These are phyloP conservation scores for Chlamydomonas sp. DNA, from an alignment of 139 green algal species.

Conservation along the genomic window DNA sequence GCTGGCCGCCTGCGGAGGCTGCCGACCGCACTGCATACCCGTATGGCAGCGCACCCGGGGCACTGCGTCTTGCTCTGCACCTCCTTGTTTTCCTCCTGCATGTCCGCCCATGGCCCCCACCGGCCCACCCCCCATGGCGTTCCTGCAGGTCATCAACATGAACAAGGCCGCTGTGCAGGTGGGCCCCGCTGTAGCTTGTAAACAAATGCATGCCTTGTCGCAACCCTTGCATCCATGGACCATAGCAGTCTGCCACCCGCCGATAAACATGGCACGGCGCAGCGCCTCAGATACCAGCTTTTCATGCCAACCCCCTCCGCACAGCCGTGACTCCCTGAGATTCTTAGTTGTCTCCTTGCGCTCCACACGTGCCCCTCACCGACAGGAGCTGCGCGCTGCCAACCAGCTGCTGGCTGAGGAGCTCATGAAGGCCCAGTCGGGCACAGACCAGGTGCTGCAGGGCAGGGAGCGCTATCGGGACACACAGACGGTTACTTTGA, in stretches of 20 bases:
- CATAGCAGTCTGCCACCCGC: no score
- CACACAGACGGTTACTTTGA: not conserved
- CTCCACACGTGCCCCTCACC: not conserved
- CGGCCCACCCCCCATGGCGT: no score
- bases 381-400: constrained; percentile 23
- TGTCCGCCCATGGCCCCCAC: no score
- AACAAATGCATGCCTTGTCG: not conserved
- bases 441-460: constrained; percentile 6
- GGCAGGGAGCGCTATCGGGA: not conserved
- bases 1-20: no score
- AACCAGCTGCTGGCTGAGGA: constrained; percentile 30
- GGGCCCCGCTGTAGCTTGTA: not conserved
- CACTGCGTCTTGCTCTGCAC: no score
- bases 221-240: no score
- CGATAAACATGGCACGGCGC: no score
- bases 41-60: no score
- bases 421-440: constrained; percentile 21
- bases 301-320: not conserved
- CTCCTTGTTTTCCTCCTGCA: no score
- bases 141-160: constrained; percentile 10
- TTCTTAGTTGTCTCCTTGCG: not conserved
- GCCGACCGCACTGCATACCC: no score
- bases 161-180: constrained; percentile 30
- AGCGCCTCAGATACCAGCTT: not conserved
- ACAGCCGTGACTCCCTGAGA: not conserved